These are phyloP conservation scores for Cutaneotrichosporon mucoides DNA, from an alignment of 1,284 basidiomycete species.

Conservation along the genomic window DNA sequence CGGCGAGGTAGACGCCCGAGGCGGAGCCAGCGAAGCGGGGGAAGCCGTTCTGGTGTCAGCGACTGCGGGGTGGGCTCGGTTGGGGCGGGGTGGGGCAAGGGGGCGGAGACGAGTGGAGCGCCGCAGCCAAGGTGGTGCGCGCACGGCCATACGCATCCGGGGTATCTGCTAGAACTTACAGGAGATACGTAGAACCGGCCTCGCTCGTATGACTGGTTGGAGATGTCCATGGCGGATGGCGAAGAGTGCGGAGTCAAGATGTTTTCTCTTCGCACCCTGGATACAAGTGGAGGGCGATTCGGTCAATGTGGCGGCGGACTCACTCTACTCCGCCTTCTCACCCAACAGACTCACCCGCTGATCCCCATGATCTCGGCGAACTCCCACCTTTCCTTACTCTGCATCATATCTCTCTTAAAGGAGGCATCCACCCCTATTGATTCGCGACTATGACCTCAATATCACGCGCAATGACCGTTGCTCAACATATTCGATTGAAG, in stretches of 20 bases:
- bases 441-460: neutral
- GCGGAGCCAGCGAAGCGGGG: slow-evolving; percentile 28
- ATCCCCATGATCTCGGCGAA: too few species aligned
- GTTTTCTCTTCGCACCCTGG: neutral
- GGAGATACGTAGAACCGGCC: slow-evolving; percentile 27
- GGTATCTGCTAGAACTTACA: too few species aligned
- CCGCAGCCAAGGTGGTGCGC: too few species aligned
- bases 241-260: neutral
- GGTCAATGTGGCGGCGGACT: too few species aligned
- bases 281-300: too few species aligned
- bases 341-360: too few species aligned
- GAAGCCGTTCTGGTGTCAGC: slow-evolving; percentile 20
- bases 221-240: neutral
- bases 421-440: neutral
- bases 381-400: too few species aligned
- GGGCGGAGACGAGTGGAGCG: too few species aligned
- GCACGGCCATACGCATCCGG: slow-evolving; percentile 11
- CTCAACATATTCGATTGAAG: slow-evolving; percentile 4
- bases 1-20: slow-evolving; percentile 26
- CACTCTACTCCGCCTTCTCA: too few species aligned
- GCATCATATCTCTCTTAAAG: too few species aligned
- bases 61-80: neutral
- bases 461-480: neutral
- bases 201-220: slow-evolving; percentile 14
- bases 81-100: too few species aligned